Conservation (phyloP, 176 grass and related monocot genomes). For the Oryza officinalis region DNA sequence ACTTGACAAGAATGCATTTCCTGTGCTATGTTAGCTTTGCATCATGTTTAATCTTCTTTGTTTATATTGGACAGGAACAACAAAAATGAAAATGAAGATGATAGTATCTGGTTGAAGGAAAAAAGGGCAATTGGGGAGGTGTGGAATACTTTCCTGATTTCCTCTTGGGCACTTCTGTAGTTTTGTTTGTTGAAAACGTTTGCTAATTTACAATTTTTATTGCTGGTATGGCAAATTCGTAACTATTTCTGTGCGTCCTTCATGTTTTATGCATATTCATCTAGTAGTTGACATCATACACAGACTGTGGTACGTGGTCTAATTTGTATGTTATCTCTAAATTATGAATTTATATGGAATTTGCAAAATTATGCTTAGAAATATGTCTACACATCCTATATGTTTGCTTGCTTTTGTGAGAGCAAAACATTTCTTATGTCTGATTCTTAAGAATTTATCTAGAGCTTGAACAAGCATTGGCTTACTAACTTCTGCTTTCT, state of each 20-base stretch:
- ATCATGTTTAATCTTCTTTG: background rate
- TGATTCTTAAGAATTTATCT: background rate
- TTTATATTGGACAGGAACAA: constrained; percentile 45
- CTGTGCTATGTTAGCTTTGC: background rate
- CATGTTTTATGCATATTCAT: background rate
- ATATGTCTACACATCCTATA: background rate
- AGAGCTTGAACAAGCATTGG: background rate
- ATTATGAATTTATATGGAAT: background rate
- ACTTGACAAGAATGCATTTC: background rate
- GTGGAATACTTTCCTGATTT: constrained; percentile 20
- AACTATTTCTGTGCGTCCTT: background rate
- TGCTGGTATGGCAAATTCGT: background rate
- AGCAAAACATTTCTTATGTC: background rate
- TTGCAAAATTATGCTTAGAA: background rate
- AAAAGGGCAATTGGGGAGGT: constrained; percentile 82
- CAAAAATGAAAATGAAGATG: constrained; percentile 55
- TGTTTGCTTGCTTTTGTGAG: background rate
- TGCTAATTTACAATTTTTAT: background rate
- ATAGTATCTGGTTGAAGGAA: constrained; percentile 83
- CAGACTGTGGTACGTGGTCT: background rate
- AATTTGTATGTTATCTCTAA: background rate
- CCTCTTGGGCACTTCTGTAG: background rate
- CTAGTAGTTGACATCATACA: background rate
- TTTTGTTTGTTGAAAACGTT: background rate
- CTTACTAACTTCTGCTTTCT: background rate